Evolutionary conservation across 352 stramenopile genomes (phyloP).

Genomic region (Phytophthora pluvialis): DNA sequence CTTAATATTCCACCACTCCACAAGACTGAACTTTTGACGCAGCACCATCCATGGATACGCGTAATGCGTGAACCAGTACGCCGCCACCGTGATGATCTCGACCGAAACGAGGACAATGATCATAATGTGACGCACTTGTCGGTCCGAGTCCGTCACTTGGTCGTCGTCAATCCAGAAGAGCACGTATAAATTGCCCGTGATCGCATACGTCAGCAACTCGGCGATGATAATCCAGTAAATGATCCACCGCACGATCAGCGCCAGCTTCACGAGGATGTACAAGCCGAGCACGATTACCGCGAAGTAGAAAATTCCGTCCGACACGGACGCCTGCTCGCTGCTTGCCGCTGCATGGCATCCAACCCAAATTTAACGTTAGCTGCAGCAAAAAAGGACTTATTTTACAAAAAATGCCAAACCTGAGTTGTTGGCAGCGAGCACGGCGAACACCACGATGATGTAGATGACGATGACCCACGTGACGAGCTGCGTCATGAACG

Average conservation of each 20-base stretch:
- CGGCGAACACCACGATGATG: constrained; percentile 53
- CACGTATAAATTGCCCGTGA: constrained; percentile 55
- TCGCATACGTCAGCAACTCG: constrained; percentile 58
- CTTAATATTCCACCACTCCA: constrained; percentile 58
- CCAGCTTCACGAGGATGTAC: constrained; percentile 75
- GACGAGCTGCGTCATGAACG: constrained; percentile 51
- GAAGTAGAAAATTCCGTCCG: constrained; percentile 62
- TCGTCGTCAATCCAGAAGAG: constrained; percentile 55
- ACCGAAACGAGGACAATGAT: constrained; percentile 44
- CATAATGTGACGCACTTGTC: constrained; percentile 36
- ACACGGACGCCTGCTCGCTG: constrained; percentile 32
- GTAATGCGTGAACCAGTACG: constrained; percentile 73
- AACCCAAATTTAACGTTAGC: constrained; percentile 3
- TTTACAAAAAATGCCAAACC: constrained; percentile 3
- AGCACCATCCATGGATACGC: constrained; percentile 66
- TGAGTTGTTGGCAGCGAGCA: constrained; percentile 39
- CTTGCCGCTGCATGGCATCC: not conserved
- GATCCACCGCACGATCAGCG: constrained; percentile 83
- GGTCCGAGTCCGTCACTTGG: constrained; percentile 32
- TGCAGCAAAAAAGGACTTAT: constrained; percentile 9
- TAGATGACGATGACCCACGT: constrained; percentile 66
- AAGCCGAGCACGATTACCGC: constrained; percentile 50
- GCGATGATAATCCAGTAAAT: constrained; percentile 85
- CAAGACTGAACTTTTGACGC: constrained; percentile 49
- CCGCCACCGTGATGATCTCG: constrained; percentile 54